Evolutionary conservation across 2,329 filamentous ascomycete species (phyloP), one percentile per base, ranked within the genome.

Genomic region (Fusarium pseudonygamai): DNA sequence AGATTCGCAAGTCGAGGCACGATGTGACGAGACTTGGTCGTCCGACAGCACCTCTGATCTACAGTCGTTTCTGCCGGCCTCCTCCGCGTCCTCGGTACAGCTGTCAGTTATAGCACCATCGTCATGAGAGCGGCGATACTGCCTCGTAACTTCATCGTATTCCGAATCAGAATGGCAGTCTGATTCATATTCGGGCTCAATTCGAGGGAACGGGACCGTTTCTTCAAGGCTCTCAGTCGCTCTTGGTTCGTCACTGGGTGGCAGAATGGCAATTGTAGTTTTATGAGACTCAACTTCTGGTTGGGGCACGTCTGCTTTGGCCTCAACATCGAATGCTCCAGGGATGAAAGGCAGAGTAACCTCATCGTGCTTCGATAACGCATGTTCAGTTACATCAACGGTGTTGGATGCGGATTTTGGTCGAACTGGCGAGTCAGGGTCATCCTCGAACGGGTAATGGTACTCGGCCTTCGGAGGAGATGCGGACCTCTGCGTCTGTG

Each of bases 371-470:
- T 47, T 59, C 5, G 57, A 55, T 22, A 47, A 43, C 22, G 78
- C 58, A n/a, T 73, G 65, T 53, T 76, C 69, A 26, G 71, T 71
- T 43, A 80, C 80, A 43, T 69, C 67, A 34, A 58, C 32, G 24
- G 60, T 45, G 16, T 65, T 59, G 18, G 67, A 55, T 32, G 58
- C 53, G 22, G 55, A 52, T 16, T 60, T 49, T 32, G 64, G 63
- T 28, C 66, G 64, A 37, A 71, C 62, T 3, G 75, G 77, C 13
- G 75, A 75, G 22, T 76, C 79, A 28, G 80, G 76, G 39, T 86
- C 85, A 37, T 88, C 85, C 12, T 85, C 84, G 60, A 88, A 89
- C 2, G 86, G 85, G 67, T 85, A 87, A 61, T 84, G 84, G 73
- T 89, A 88, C 55, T 86, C 84, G 14, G 82, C 78, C 69, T 80